phyloP scores from a whole-genome alignment of 2,329 filamentous ascomycete genomes.

The Trichoderma lentiforme region DNA sequence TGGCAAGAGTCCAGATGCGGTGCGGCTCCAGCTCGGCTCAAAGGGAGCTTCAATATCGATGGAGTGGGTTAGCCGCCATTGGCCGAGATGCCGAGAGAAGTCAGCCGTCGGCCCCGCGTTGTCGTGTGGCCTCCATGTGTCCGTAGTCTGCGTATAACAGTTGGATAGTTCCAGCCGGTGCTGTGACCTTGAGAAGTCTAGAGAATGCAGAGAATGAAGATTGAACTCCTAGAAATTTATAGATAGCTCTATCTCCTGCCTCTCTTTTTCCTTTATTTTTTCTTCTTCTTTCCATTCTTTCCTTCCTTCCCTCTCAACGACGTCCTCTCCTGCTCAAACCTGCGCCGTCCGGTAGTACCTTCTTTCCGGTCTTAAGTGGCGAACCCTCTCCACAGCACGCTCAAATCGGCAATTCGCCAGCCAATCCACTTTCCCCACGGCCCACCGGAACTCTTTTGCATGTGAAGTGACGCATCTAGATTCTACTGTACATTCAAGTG shows the following conservation, averaged over 20 bases:
- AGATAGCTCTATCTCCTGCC: neutral
- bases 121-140: constrained; percentile 12
- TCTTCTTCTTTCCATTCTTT: neutral
- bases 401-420: constrained; percentile 13
- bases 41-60: constrained; percentile 9
- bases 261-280: too few relatives aligned
- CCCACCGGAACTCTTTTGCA: constrained; percentile 16
- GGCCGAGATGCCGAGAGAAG: constrained; percentile 36
- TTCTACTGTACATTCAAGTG: neutral
- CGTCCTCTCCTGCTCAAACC: neutral
- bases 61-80: constrained; percentile 37
- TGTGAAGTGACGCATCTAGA: constrained; percentile 15
- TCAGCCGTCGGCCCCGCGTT: constrained; percentile 14
- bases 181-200: neutral
- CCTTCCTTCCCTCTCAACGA: neutral
- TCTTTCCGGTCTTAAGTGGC: neutral
- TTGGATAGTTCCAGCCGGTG: neutral
- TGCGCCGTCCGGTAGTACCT: neutral
- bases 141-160: neutral
- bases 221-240: neutral
- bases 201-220: neutral
- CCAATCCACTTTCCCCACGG: constrained; percentile 14
- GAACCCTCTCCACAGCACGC: neutral
- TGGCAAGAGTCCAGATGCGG: neutral
- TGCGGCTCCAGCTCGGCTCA: constrained; percentile 22